phyloP scores from a whole-genome alignment of 768 basidiomycete genomes.

The Strobilomyces confusus region DNA sequence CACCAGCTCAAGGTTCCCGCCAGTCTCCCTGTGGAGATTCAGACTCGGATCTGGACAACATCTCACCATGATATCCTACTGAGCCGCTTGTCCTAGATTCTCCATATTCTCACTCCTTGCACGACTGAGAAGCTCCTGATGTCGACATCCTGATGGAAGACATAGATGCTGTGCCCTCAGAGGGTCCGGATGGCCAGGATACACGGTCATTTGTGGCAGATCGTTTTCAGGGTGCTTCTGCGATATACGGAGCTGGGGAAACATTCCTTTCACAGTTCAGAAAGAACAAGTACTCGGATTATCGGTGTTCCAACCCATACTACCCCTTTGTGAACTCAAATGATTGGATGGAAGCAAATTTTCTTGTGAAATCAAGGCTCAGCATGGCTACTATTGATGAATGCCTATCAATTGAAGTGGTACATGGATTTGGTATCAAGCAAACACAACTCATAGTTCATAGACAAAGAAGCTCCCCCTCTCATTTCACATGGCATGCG shows the following conservation, averaged over 20 bases:
- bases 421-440: conserved; percentile 8
- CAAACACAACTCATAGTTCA: not conserved
- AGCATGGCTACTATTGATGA: conserved; percentile 28
- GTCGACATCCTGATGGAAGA: not conserved
- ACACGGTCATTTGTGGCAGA: not conserved
- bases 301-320: conserved; percentile 9
- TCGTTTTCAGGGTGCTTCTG: not conserved
- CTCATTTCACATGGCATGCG: conserved; percentile 28
- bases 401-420: conserved; percentile 11
- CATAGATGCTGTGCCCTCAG: too few species aligned
- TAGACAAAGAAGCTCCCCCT: not conserved
- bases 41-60: too few species aligned
- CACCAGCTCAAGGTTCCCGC: too few species aligned
- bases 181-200: not conserved
- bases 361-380: conserved; percentile 25
- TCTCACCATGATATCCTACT: too few species aligned
- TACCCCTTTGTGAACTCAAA: conserved; percentile 31
- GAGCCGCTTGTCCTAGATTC: too few species aligned
- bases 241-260: not conserved
- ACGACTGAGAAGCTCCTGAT: not conserved
- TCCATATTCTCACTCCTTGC: too few species aligned
- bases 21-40: too few species aligned
- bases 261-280: not conserved
- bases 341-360: conserved; percentile 33
- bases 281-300: not conserved